Base-by-base conservation (phyloP, 768 basidiomycete species). In the Holtermannia corniformis region DNA sequence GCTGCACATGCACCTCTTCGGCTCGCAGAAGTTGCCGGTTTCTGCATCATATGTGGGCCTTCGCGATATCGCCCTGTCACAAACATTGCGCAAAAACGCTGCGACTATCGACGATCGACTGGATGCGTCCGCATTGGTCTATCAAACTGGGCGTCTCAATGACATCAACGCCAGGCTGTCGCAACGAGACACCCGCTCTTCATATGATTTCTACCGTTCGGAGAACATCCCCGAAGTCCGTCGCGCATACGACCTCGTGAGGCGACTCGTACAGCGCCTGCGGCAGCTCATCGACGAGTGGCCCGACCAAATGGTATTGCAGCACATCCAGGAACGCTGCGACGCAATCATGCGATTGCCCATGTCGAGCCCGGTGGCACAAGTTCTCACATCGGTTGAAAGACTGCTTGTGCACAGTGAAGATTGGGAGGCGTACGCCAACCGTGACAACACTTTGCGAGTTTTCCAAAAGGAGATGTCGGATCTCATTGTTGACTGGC, bases 251-350 rank as follows among this genome's bases (percentile, higher is more conserved):
- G 67, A 64, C 0, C 66, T 84, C 13, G 66, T 93, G 7, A 60
- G 64, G 3, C 61, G 75, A 3, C 76, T 93, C 19, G 75, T 75
- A 44, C 52, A 52, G 3, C 80, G 83, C 1, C 75, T 97, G 24
- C 61, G 74, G 13, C 54, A 28, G 2, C 76, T 95, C 19, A 77
- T 84, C 22, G 73, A 76, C 55, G 84, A 90, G 59, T 99, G 90
- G 91, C 93, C 95, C 0, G 93, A 97, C 58, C 95, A 99, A 70
- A 90, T 92, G 85, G 87, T 96, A 7, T 77, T 95, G n/a, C 86
- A 85, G 24, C 83, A 93, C 67, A 78, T 99, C 28, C 75, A 76
- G 28, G 79, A 79, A 51, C 83, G 84, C 26, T 90, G 85, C 62
- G 78, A 84, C 40, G 70, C 75, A 5, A 78, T 90, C 54, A 74